Evolutionary conservation across 208 protist species (phyloP).

Genomic region (Jaenimonas drosophilae): DNA sequence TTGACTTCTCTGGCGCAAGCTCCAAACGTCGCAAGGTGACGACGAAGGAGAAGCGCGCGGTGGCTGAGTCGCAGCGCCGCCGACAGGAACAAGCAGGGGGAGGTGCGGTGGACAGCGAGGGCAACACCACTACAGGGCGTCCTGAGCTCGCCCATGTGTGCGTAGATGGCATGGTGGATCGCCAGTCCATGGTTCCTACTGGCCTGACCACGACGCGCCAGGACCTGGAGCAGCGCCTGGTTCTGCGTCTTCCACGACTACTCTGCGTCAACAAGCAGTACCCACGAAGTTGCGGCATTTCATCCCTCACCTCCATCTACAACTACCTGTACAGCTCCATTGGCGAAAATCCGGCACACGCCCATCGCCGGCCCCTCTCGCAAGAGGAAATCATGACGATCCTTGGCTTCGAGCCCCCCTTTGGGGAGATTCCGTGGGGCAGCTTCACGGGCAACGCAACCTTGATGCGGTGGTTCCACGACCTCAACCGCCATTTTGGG

Average conservation of each 20-base stretch:
- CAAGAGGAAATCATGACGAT: slow-evolving; percentile 87
- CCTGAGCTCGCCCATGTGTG: slow-evolving; percentile 18
- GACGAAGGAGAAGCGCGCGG: slow-evolving; percentile 51
- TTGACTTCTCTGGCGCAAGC: slow-evolving; percentile 44
- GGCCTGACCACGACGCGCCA: slow-evolving; percentile 50
- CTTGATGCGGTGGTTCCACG: slow-evolving; percentile 87
- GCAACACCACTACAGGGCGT: slow-evolving; percentile 16
- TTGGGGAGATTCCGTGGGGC: slow-evolving; percentile 85
- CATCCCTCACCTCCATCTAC: slow-evolving; percentile 79
- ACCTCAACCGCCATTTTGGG: slow-evolving; percentile 71
- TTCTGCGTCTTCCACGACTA: slow-evolving; percentile 51
- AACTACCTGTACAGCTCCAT: slow-evolving; percentile 88
- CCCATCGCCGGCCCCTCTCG: slow-evolving; percentile 36
- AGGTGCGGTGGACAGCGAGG: slow-evolving; percentile 26
- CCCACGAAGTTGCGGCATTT: slow-evolving; percentile 82
- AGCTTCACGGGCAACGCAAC: slow-evolving; percentile 88
- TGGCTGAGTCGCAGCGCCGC: slow-evolving; percentile 10
- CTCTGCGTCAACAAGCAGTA: slow-evolving; percentile 87
- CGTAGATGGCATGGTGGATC: slow-evolving; percentile 37
- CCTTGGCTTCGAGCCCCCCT: slow-evolving; percentile 84
- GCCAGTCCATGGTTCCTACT: slow-evolving; percentile 43
- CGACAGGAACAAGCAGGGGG: background rate
- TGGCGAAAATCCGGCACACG: slow-evolving; percentile 39
- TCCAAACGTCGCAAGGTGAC: slow-evolving; percentile 40
- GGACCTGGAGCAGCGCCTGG: slow-evolving; percentile 58